Conservation (phyloP, 2,329 filamentous ascomycete species). For the Sporothrix dimorphospora region DNA sequence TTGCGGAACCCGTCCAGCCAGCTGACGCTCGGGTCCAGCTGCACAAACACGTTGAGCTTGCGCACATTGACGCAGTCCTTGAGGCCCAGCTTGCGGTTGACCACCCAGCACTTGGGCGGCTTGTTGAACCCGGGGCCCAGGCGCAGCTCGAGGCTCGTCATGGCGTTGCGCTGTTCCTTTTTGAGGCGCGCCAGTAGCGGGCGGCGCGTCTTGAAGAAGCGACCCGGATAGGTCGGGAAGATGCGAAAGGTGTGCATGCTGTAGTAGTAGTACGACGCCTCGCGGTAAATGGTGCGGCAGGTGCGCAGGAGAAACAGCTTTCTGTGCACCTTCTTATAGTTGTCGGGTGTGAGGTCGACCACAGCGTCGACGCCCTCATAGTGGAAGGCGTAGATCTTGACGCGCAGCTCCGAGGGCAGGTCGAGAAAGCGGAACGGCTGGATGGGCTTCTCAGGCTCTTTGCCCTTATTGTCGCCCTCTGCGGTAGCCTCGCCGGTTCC, state of each 20-base stretch:
- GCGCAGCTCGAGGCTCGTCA: constrained; percentile 69
- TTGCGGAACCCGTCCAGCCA: constrained; percentile 70
- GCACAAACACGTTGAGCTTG: constrained; percentile 67
- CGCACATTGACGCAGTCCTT: constrained; percentile 62
- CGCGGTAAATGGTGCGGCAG: constrained; percentile 62
- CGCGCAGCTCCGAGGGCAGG: constrained; percentile 69
- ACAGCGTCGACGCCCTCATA: constrained; percentile 58
- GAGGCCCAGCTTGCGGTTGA: constrained; percentile 66
- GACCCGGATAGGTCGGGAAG: constrained; percentile 66
- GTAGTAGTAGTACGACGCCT: constrained; percentile 69
- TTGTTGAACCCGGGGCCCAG: constrained; percentile 73
- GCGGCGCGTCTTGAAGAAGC: constrained; percentile 73
- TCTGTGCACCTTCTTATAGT: constrained; percentile 64
- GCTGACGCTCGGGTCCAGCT: constrained; percentile 70
- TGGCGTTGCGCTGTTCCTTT: constrained; percentile 58
- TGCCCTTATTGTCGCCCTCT: neutral
- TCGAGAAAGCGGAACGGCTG: constrained; percentile 66
- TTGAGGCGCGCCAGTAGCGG: constrained; percentile 70
- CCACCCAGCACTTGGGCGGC: constrained; percentile 71
- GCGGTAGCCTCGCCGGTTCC: neutral
- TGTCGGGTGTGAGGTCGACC: constrained; percentile 68
- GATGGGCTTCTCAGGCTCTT: constrained; percentile 31
- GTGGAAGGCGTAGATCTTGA: constrained; percentile 68
- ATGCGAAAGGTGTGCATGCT: constrained; percentile 64
- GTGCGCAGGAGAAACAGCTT: constrained; percentile 64